These are phyloP conservation scores for Chalciporus chontae DNA, from an alignment of 768 basidiomycete species.

Conservation along the genomic window DNA sequence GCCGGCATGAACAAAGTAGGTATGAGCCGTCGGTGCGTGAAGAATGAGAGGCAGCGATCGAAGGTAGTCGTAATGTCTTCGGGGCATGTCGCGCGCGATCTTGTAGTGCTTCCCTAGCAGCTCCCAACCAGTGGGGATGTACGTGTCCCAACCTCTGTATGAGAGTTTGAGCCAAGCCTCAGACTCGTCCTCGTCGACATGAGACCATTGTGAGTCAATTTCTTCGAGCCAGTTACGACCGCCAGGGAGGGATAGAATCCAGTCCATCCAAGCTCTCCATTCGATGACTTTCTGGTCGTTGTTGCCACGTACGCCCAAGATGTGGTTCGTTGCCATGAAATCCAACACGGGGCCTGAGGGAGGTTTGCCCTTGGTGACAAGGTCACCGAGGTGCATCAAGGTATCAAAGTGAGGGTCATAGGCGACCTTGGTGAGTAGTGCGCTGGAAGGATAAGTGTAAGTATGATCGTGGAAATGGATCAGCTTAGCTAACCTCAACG, in stretches of 20 bases:
- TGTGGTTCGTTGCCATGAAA: constrained; percentile 59
- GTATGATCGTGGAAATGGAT: not conserved
- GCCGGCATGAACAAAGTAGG: constrained; percentile 82
- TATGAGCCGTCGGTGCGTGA: constrained; percentile 71
- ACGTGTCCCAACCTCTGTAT: constrained; percentile 42
- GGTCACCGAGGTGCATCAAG: constrained; percentile 82
- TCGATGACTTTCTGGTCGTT: constrained; percentile 91
- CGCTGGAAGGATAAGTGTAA: constrained; percentile 34
- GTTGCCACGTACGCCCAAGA: constrained; percentile 87
- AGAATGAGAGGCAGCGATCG: constrained; percentile 68
- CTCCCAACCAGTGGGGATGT: constrained; percentile 66
- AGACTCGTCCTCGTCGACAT: constrained; percentile 28
- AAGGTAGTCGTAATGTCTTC: constrained; percentile 66
- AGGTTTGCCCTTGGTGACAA: constrained; percentile 60
- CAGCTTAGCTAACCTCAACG: constrained; percentile 53
- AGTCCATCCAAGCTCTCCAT: constrained; percentile 85
- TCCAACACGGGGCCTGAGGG: constrained; percentile 61
- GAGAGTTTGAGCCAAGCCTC: constrained; percentile 40
- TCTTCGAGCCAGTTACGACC: constrained; percentile 53
- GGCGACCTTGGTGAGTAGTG: constrained; percentile 56
- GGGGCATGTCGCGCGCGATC: constrained; percentile 66
- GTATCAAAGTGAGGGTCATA: constrained; percentile 62
- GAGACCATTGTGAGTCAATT: constrained; percentile 43
- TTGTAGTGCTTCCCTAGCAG: constrained; percentile 75
- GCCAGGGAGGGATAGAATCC: constrained; percentile 51